phyloP scores from a whole-genome alignment of 129 eudicot species.

The Apium graveolens region DNA sequence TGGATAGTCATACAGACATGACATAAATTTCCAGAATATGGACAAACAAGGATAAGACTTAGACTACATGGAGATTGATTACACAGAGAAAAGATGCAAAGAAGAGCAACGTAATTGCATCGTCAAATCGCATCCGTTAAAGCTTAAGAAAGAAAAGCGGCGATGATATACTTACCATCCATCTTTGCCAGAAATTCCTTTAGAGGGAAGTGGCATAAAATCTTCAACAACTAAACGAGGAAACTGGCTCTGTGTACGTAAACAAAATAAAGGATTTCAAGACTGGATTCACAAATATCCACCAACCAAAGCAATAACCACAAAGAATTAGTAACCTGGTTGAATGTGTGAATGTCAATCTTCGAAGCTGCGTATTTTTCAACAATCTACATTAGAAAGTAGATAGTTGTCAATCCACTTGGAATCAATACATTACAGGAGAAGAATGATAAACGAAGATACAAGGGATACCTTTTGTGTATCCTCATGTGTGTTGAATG shows the following conservation, averaged over 20 bases:
- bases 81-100: not conserved
- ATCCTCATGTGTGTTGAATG: constrained; percentile 97
- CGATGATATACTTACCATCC: constrained; percentile 54
- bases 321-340: constrained; percentile 46
- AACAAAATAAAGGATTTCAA: constrained; percentile 7
- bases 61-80: not conserved
- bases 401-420: not conserved
- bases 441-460: not conserved
- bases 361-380: constrained; percentile 69
- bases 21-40: not conserved
- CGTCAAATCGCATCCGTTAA: not conserved
- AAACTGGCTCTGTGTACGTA: constrained; percentile 65
- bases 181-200: constrained; percentile 85
- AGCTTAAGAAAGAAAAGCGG: not conserved
- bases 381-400: constrained; percentile 45
- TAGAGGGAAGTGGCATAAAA: constrained; percentile 68
- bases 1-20: not conserved
- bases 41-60: not conserved
- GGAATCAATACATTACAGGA: not conserved
- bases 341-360: constrained; percentile 88
- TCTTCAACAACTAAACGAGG: constrained; percentile 94
- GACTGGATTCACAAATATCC: not conserved
- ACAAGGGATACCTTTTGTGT: constrained; percentile 63
- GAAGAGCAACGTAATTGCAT: not conserved
- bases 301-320: not conserved